Evolutionary conservation across 768 basidiomycete species (phyloP), one percentile per base, ranked within the genome.

Genomic region (Suillus ampliporus): DNA sequence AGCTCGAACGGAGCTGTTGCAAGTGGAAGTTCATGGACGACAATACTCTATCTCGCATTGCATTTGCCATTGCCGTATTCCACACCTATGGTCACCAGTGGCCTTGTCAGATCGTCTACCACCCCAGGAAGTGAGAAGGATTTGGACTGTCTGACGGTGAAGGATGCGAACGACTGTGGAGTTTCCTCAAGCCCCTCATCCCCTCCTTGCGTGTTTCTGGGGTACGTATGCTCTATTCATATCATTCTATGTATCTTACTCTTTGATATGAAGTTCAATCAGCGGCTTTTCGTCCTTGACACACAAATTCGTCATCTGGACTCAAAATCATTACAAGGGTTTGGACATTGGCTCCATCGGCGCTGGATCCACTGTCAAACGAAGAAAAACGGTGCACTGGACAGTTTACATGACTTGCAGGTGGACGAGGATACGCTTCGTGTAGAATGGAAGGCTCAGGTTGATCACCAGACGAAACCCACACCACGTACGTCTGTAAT

Each of bases 51-150:
- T 70, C 71, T 26, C 48, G 67, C 23, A 64, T 79, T 15, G 15
- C 48, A 1, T 76, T 74, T 48, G 69, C 68, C 1, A 72, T 76
- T 2, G 73, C 75, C 3, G 74, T 72, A 0, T 76, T 79, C 72
- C 78, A 79, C 65, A 76, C 74, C 0, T 77, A 70, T 57, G 74
- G 70, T 1, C 77, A 78, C 46, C 67, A 76, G 43, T 77, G 77
- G 75, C 47, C 68, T 1, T 77, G 77, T 60, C 77, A 78, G 46
- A 58, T 81, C 1, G 47, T 71, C 0, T 79, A 78, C 60, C 78
- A 77, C 58, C 80, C 79, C 3, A 64, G 76, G 11, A 58, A 78
- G 21, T 23, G 61, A 3, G 41, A 61, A 23, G 71, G 69, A 14
- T 68, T 74, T 43, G 69, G 74, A 0, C 57, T 71, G 5, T 63